These are phyloP conservation scores for Astrothelium subdiscretum DNA, from an alignment of 495 filamentous ascomycete genomes.

Conservation along the genomic window DNA sequence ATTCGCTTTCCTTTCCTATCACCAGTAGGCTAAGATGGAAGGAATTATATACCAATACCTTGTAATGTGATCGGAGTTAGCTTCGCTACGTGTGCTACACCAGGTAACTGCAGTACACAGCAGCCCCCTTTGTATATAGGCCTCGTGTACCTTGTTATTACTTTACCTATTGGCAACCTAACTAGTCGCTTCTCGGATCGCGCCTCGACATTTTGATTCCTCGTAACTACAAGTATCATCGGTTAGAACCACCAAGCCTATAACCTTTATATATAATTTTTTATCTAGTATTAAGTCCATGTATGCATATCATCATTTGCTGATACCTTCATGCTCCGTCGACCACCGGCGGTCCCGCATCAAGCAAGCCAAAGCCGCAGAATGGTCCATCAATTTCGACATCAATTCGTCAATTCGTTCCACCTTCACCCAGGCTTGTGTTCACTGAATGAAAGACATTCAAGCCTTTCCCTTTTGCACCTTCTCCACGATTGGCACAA, in stretches of 20 bases:
- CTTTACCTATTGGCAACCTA: too few species aligned
- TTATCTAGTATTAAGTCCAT: background rate
- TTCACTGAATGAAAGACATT: background rate
- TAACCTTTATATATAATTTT: background rate
- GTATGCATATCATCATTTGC: background rate
- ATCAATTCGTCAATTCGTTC: background rate
- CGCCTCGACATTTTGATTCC: background rate
- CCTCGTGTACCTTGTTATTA: too few species aligned
- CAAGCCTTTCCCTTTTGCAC: slow-evolving; percentile 43
- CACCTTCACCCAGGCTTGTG: background rate
- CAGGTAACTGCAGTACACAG: too few species aligned
- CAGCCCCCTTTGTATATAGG: too few species aligned
- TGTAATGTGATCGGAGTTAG: too few species aligned
- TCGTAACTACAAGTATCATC: background rate
- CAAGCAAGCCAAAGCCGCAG: background rate
- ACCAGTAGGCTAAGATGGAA: too few species aligned
- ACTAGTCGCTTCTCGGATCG: too few species aligned
- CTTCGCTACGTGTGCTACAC: too few species aligned
- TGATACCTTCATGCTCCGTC: background rate
- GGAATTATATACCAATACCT: too few species aligned
- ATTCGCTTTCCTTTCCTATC: too few species aligned
- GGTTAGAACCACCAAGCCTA: background rate
- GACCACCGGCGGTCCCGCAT: background rate
- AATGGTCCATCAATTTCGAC: too few species aligned
- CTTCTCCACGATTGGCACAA: slow-evolving; percentile 62